Evolutionary conservation across 2,329 filamentous ascomycete species (phyloP).

Genomic region (Ophiostoma tasmaniense): DNA sequence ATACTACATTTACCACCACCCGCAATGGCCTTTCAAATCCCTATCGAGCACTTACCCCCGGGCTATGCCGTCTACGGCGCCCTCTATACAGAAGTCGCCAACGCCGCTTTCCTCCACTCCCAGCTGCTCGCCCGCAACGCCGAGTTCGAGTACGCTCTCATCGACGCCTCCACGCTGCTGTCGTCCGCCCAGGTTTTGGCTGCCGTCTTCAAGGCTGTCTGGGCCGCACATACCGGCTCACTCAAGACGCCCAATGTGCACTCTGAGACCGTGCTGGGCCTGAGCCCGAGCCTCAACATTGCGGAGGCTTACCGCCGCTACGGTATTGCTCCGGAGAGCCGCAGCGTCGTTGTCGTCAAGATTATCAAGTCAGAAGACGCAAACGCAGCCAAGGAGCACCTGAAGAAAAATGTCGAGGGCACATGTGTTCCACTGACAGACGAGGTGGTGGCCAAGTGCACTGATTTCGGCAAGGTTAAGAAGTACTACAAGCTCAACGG

Average conservation of each 20-base stretch:
- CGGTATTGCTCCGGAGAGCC: slow-evolving; percentile 65
- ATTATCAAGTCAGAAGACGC: slow-evolving; percentile 44
- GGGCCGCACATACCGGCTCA: slow-evolving; percentile 47
- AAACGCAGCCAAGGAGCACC: slow-evolving; percentile 48
- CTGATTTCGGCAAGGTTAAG: slow-evolving; percentile 61
- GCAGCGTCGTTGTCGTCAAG: slow-evolving; percentile 71
- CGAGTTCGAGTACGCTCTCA: slow-evolving; percentile 86
- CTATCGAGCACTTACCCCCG: slow-evolving; percentile 41
- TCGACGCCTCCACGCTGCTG: slow-evolving; percentile 74
- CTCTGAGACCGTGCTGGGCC: slow-evolving; percentile 73
- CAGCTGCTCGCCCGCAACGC: slow-evolving; percentile 79
- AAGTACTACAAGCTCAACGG: slow-evolving; percentile 82
- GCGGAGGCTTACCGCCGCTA: slow-evolving; percentile 84
- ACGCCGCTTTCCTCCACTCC: slow-evolving; percentile 67
- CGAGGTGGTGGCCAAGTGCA: slow-evolving; percentile 46
- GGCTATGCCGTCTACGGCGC: slow-evolving; percentile 61
- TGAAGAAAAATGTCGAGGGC: slow-evolving; percentile 55
- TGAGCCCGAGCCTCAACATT: slow-evolving; percentile 84
- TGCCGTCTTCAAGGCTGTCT: slow-evolving; percentile 69
- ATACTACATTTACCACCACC: neutral
- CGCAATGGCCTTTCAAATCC: slow-evolving; percentile 42
- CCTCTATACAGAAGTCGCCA: slow-evolving; percentile 67
- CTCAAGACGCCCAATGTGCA: slow-evolving; percentile 79
- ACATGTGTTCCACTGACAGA: slow-evolving; percentile 52
- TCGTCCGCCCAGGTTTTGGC: slow-evolving; percentile 66